phyloP scores from a whole-genome alignment of 2,329 filamentous ascomycete genomes.

The Exophiala alcalophila region DNA sequence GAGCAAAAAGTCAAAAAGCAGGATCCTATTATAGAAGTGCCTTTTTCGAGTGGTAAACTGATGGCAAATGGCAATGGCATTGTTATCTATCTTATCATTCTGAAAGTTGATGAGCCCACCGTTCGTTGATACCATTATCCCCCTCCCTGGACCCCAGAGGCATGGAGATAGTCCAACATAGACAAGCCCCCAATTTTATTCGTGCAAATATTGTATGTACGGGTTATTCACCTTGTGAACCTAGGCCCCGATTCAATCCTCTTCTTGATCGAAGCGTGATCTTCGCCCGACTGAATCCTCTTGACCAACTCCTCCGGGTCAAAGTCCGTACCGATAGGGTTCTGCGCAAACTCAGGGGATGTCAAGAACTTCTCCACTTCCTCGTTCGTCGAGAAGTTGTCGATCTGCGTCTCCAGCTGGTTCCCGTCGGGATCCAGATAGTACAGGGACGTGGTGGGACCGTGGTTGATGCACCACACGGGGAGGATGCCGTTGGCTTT shows the following conservation, averaged over 20 bases:
- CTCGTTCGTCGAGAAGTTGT: constrained; percentile 37
- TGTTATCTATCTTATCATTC: too few relatives aligned
- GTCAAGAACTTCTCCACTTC: constrained; percentile 1
- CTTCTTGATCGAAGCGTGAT: constrained; percentile 7
- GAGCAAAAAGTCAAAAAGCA: too few relatives aligned
- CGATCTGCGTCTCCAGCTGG: constrained; percentile 47
- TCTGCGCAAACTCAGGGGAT: neutral
- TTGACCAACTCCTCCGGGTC: constrained; percentile 8
- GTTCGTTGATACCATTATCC: too few relatives aligned
- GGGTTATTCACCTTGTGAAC: too few relatives aligned
- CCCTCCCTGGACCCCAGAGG: too few relatives aligned
- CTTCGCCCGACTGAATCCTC: constrained; percentile 2
- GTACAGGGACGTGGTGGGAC: constrained; percentile 48
- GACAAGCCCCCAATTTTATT: too few relatives aligned
- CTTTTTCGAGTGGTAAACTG: constrained; percentile 2
- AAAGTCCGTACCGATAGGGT: constrained; percentile 15
- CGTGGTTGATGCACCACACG: constrained; percentile 48
- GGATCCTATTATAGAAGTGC: too few relatives aligned
- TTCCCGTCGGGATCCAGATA: constrained; percentile 53
- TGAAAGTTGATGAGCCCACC: too few relatives aligned
- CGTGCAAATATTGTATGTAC: too few relatives aligned
- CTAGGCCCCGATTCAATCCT: constrained; percentile 4
- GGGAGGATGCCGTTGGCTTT: constrained; percentile 32
- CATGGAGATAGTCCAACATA: too few relatives aligned
- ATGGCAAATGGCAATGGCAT: neutral